phyloP scores from a whole-genome alignment of 2,329 filamentous ascomycete species.

The Cadophora gregata region DNA sequence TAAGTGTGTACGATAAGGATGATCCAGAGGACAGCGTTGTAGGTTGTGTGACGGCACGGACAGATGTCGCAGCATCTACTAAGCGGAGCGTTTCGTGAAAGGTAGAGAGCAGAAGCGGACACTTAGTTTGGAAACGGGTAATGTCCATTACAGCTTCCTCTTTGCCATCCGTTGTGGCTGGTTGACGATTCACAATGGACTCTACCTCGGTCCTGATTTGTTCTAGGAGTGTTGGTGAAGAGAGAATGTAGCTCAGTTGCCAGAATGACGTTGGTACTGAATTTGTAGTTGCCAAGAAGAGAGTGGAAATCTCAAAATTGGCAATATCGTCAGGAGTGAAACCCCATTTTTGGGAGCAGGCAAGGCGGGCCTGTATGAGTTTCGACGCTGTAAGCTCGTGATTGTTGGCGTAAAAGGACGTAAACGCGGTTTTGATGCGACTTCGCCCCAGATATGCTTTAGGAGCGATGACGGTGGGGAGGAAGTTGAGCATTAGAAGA shows the following conservation, averaged over 20 bases:
- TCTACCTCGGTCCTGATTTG: slow-evolving; percentile 45
- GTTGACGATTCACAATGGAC: slow-evolving; percentile 25
- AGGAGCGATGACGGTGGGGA: slow-evolving; percentile 44
- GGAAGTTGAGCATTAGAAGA: slow-evolving; percentile 43
- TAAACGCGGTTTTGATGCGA: slow-evolving; percentile 47
- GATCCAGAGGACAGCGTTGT: slow-evolving; percentile 42
- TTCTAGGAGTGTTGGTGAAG: slow-evolving; percentile 39
- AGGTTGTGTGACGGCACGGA: slow-evolving; percentile 51
- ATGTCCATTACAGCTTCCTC: slow-evolving; percentile 33
- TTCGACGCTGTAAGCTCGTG: slow-evolving; percentile 42
- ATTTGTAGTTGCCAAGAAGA: slow-evolving; percentile 46
- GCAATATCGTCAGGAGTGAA: slow-evolving; percentile 44
- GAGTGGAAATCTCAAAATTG: slow-evolving; percentile 45
- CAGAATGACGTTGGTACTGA: slow-evolving; percentile 50
- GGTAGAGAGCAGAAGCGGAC: slow-evolving; percentile 52
- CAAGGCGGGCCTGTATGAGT: slow-evolving; percentile 42
- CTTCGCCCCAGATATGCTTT: slow-evolving; percentile 45
- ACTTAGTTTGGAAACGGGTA: slow-evolving; percentile 45
- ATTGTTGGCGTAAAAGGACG: slow-evolving; percentile 40
- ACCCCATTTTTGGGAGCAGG: slow-evolving; percentile 41
- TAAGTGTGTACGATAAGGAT: slow-evolving; percentile 49
- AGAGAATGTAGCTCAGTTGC: slow-evolving; percentile 46
- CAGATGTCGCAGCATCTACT: slow-evolving; percentile 47
- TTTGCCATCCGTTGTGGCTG: background rate
- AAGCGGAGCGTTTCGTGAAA: slow-evolving; percentile 55